Evolutionary conservation across 441 rosid genomes (phyloP), one percentile per base, ranked within the genome.

Genomic region (Pelargonium australe): DNA sequence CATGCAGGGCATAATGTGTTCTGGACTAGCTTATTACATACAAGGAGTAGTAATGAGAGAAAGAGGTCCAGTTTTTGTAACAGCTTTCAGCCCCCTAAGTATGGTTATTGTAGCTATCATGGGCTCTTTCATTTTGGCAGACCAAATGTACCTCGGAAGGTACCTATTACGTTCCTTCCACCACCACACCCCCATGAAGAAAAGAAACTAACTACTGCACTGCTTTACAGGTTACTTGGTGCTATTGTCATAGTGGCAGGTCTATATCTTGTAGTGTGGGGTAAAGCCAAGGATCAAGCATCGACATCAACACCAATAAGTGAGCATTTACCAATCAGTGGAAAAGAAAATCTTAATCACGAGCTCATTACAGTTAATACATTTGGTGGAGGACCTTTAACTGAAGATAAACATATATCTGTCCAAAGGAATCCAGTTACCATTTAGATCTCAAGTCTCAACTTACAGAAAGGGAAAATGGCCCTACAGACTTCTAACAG

Each of bases 61-160:
- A 7, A 85, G 88, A 78, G 97, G 97, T 34, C 97, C 97, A 0
- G 97, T 93, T 25, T 93, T 91, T 65, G 93, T 93, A 4, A 81
- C 95, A 40, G 96, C 98, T 51, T 91, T 91, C 16, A 87, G 72
- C 74, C 95, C 96, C 12, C 76, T 93, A 0, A 70, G 89, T 72
- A 91, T 88, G 97, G 85, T 91, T 44, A 80, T 91, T 37, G 97
- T 93, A 20, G 98, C 95, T 0, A 70, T 88, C 64, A 71, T 93
- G 86, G 85, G 97, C 23, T 75, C 91, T 28, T 53, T 89, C 81
- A 86, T 91, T 68, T 84, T 91, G 13, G 85, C 87, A 0, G 97
- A 92, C 76, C 87, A 85, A 68, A 80, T 92, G 89, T 85, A 63
- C 68, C 51, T 93, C 16, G 98, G 98, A 81, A 91, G 98, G 97